These are phyloP conservation scores for Citrullus amarus DNA, from an alignment of 306 rosid species.

Conservation along the genomic window DNA sequence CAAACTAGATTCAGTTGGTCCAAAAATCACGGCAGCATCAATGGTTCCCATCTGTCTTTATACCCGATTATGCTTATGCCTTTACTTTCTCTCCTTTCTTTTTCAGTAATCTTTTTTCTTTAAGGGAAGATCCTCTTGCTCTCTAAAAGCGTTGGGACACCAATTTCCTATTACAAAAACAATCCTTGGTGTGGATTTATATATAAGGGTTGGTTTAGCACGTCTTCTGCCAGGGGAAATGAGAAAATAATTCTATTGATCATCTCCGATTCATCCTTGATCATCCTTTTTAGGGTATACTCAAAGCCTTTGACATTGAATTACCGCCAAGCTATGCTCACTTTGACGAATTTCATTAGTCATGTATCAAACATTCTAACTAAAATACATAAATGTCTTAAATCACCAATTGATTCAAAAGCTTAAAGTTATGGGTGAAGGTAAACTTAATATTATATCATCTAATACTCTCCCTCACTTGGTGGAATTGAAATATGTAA, in stretches of 20 bases:
- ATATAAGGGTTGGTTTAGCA: not conserved
- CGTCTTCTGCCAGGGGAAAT: not conserved
- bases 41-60: not conserved
- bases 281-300: not conserved
- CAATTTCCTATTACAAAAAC: not conserved
- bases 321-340: too few relatives aligned
- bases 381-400: too few relatives aligned
- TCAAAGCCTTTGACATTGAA: too few relatives aligned
- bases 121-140: not conserved
- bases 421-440: too few relatives aligned
- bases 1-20: too few relatives aligned
- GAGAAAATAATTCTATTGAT: not conserved
- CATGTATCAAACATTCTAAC: too few relatives aligned
- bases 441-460: too few relatives aligned
- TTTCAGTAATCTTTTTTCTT: not conserved
- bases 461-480: too few relatives aligned
- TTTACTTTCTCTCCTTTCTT: not conserved
- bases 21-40: too few relatives aligned
- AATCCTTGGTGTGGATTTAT: not conserved
- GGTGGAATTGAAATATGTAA: too few relatives aligned
- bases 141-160: not conserved
- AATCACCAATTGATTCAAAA: too few relatives aligned
- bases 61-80: not conserved
- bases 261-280: not conserved
- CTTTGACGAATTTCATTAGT: too few relatives aligned